These are phyloP conservation scores for Harringtonia aguacate DNA, from an alignment of 2,329 filamentous ascomycete genomes.

Conservation along the genomic window DNA sequence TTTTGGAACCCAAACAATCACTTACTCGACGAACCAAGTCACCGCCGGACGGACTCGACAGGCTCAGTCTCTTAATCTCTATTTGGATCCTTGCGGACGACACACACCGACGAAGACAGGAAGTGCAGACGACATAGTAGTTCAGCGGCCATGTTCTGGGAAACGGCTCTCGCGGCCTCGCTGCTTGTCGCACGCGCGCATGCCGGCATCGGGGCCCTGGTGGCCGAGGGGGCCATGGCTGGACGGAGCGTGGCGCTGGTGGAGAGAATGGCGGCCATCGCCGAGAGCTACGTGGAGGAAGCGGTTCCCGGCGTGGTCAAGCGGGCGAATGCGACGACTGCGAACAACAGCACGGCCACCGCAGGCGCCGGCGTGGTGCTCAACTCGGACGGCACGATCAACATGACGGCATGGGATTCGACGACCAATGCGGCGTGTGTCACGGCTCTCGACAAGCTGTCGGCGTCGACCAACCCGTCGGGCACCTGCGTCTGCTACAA, in stretches of 20 bases:
- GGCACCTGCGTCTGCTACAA: constrained; percentile 80
- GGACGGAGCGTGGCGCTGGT: constrained; percentile 16
- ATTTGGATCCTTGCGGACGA: too few relatives aligned
- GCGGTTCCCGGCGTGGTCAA: constrained; percentile 7
- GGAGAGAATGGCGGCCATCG: constrained; percentile 18
- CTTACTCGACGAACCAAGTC: background rate
- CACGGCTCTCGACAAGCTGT: constrained; percentile 41
- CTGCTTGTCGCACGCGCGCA: constrained; percentile 24
- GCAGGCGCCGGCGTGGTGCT: constrained; percentile 23
- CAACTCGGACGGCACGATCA: constrained; percentile 33
- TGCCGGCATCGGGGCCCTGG: constrained; percentile 20
- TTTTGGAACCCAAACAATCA: too few relatives aligned
- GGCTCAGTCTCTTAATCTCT: background rate
- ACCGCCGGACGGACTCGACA: constrained; percentile 11
- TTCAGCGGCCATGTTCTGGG: constrained; percentile 24
- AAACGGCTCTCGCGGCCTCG: constrained; percentile 20
- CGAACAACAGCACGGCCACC: too few relatives aligned
- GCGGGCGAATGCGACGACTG: constrained; percentile 4
- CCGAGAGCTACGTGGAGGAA: constrained; percentile 5
- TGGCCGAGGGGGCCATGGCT: constrained; percentile 15
- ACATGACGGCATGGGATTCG: constrained; percentile 45
- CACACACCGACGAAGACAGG: background rate
- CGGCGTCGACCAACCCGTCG: constrained; percentile 56
- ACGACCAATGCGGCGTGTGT: constrained; percentile 49
- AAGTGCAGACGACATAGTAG: background rate